Evolutionary conservation across 1,284 basidiomycete genomes (phyloP).

Genomic region (Rhodotorula sp.): DNA sequence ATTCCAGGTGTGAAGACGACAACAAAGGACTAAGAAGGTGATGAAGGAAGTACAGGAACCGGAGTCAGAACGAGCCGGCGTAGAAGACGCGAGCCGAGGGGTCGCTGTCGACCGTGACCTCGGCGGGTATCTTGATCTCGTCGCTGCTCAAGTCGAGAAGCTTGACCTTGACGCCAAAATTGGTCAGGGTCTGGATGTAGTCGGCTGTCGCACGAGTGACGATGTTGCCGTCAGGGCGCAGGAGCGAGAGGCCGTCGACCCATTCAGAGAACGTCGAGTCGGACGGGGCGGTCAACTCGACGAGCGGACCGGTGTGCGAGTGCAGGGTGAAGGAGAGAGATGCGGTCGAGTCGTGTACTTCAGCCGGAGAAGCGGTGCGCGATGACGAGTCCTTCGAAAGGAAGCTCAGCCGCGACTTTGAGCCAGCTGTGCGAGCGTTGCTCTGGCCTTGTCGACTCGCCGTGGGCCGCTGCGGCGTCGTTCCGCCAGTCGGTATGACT

Average conservation of each 20-base stretch:
- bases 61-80: not conserved
- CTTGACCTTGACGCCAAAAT: constrained; percentile 91
- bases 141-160: constrained; percentile 66
- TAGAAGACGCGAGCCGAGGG: not conserved
- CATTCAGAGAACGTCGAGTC: constrained; percentile 86
- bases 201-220: constrained; percentile 78
- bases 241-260: constrained; percentile 91
- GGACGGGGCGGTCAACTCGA: constrained; percentile 76
- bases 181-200: constrained; percentile 80
- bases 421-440: too few relatives aligned
- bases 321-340: constrained; percentile 39
- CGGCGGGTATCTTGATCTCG: constrained; percentile 16
- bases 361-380: not conserved
- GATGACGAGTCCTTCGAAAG: not conserved
- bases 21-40: not conserved
- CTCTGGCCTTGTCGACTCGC: too few relatives aligned
- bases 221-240: constrained; percentile 69
- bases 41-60: not conserved
- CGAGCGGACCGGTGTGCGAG: constrained; percentile 63
- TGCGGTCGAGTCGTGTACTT: constrained; percentile 44
- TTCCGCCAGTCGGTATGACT: constrained; percentile 51
- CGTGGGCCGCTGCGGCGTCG: too few relatives aligned
- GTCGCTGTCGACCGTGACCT: not conserved
- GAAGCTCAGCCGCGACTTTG: not conserved
- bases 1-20: not conserved